Percentiles rank a stretch among this genome's conserved stretches.
Conservation (phyloP, 169 alveolate genomes). For the Cyclospora cayetanensis region DNA sequence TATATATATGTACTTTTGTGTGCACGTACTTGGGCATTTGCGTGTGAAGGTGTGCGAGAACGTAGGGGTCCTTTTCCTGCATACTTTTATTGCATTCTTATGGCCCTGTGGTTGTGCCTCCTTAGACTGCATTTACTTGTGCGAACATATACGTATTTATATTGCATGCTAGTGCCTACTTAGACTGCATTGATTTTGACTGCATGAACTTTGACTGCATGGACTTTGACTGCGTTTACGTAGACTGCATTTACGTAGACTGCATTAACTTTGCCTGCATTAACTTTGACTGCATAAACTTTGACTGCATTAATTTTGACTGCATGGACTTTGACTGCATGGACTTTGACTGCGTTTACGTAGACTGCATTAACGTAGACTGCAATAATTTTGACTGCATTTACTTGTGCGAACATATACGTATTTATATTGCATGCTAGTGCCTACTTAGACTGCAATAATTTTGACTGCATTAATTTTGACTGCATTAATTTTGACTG, state of each 20-base stretch:
- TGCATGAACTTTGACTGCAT: background rate
- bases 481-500: too few relatives aligned
- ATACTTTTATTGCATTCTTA: too few relatives aligned
- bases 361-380: background rate
- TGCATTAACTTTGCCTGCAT: background rate
- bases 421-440: background rate
- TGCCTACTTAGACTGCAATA: too few relatives aligned
- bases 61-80: too few relatives aligned
- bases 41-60: too few relatives aligned
- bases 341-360: background rate
- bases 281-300: background rate
- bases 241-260: background rate
- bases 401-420: background rate
- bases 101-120: too few relatives aligned
- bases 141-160: background rate
- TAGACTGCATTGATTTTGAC: background rate
- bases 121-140: background rate
- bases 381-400: background rate
- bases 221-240: background rate
- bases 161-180: too few relatives aligned
- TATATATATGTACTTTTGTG: too few relatives aligned
- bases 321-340: background rate
- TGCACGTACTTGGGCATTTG: background rate
- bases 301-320: background rate
- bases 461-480: too few relatives aligned